Evolutionary conservation across 805 yeast genomes (phyloP).

Genomic region (Candida andamanensis): DNA sequence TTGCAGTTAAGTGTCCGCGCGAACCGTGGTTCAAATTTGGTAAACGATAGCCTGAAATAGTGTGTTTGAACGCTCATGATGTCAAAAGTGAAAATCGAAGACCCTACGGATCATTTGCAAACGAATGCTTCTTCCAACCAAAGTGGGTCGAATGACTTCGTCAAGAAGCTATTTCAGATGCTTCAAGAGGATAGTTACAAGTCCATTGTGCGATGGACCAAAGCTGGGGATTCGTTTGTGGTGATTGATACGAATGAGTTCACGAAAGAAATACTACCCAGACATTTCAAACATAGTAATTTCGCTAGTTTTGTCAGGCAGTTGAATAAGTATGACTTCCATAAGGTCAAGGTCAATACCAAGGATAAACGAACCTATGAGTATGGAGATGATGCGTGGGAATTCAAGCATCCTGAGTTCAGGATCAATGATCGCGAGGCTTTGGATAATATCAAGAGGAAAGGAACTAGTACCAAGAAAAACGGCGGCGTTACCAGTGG

Average conservation of each 20-base stretch:
- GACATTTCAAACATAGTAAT: conserved; percentile 91
- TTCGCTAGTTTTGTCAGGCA: conserved; percentile 96
- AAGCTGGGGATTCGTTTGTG: conserved; percentile 78
- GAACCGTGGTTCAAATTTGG: too few species aligned
- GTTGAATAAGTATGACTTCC: conserved; percentile 94
- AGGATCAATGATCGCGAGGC: conserved; percentile 69
- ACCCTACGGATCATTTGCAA: conserved; percentile 10
- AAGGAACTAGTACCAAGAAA: conserved; percentile 59
- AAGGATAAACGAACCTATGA: conserved; percentile 51
- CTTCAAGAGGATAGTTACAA: conserved; percentile 74
- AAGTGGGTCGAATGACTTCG: conserved; percentile 69
- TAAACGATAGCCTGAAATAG: too few species aligned
- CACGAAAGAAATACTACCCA: conserved; percentile 83
- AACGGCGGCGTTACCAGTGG: conserved; percentile 1
- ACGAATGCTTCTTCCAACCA: conserved; percentile 24
- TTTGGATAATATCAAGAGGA: conserved; percentile 81
- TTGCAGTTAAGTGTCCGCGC: too few species aligned
- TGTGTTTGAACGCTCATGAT: too few species aligned
- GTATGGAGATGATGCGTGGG: conserved; percentile 85
- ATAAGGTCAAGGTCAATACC: conserved; percentile 76
- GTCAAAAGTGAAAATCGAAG: too few species aligned
- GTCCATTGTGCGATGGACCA: conserved; percentile 81
- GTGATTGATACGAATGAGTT: conserved; percentile 87
- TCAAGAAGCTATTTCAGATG: conserved; percentile 76
- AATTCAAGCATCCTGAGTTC: conserved; percentile 89